A percentile compares a stretch with the other conserved stretches of the same genome.
These are phyloP conservation scores for Amanita inopinata DNA, from an alignment of 768 basidiomycete species.

Conservation along the genomic window DNA sequence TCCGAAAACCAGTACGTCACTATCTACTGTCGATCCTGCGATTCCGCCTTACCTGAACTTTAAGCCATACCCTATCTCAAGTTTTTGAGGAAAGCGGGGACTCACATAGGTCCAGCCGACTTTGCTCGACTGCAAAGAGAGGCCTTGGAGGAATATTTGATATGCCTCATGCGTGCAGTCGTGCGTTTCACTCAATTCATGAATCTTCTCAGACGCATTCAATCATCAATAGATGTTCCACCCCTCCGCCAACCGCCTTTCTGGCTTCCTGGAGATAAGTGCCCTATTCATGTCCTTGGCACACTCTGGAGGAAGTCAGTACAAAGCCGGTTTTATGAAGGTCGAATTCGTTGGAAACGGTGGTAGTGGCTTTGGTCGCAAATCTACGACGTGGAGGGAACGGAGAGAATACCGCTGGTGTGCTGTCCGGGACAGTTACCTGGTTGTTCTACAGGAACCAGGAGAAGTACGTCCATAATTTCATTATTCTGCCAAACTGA, in stretches of 20 bases:
- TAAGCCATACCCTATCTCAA: slow-evolving; percentile 87
- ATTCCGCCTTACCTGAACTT: slow-evolving; percentile 2
- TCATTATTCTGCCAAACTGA: slow-evolving; percentile 4
- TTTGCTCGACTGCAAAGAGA: slow-evolving; percentile 79
- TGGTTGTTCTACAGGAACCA: slow-evolving; percentile 79
- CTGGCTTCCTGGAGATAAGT: slow-evolving; percentile 87
- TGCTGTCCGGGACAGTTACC: slow-evolving; percentile 83
- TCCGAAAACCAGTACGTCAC: slow-evolving; percentile 60
- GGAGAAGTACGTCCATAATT: slow-evolving; percentile 51
- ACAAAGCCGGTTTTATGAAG: slow-evolving; percentile 80
- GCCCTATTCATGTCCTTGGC: slow-evolving; percentile 78
- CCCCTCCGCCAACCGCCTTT: slow-evolving; percentile 81
- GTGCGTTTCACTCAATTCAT: slow-evolving; percentile 34
- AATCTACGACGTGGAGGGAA: slow-evolving; percentile 47
- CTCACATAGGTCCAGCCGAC: slow-evolving; percentile 51
- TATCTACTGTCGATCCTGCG: not conserved
- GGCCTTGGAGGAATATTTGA: slow-evolving; percentile 78
- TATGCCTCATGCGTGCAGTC: slow-evolving; percentile 81
- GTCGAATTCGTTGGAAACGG: slow-evolving; percentile 44
- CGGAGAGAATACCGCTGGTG: slow-evolving; percentile 79
- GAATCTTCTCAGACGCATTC: not conserved
- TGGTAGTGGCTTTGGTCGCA: slow-evolving; percentile 52
- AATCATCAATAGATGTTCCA: slow-evolving; percentile 74
- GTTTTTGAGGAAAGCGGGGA: slow-evolving; percentile 54
- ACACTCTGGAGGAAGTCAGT: slow-evolving; percentile 73